Evolutionary conservation across 225 moss, liverwort and hornwort genomes (phyloP).

Genomic region (Straminergon stramineum): DNA sequence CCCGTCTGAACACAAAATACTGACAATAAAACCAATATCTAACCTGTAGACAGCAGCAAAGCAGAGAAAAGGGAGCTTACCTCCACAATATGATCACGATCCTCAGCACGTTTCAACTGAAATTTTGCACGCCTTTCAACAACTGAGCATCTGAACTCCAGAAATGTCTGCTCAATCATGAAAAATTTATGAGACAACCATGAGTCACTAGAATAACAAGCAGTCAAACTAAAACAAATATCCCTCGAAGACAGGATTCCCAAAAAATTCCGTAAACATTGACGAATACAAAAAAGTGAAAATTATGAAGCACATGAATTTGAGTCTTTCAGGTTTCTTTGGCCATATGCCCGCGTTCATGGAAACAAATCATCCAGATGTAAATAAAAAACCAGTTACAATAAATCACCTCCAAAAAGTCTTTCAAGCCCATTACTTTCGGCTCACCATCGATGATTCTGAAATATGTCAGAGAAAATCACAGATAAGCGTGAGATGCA

Average conservation of each 20-base stretch:
- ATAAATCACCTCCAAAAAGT: conserved; percentile 62
- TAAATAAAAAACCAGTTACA: background rate
- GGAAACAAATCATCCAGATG: background rate
- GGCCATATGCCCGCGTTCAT: background rate
- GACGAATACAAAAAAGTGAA: background rate
- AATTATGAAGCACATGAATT: background rate
- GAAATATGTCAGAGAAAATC: conserved; percentile 1
- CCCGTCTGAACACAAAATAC: background rate
- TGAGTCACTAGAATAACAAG: background rate
- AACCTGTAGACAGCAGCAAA: background rate
- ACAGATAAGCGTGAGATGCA: background rate
- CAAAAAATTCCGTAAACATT: background rate
- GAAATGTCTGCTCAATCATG: conserved; percentile 50
- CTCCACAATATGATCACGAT: conserved; percentile 79
- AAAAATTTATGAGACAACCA: background rate
- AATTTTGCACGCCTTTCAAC: conserved; percentile 81
- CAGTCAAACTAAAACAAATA: background rate
- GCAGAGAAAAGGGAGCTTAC: conserved; percentile 7
- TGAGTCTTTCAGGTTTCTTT: background rate
- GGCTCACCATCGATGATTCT: conserved; percentile 88
- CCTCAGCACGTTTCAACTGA: conserved; percentile 74
- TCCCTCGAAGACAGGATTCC: background rate
- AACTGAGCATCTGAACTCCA: conserved; percentile 79
- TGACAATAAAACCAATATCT: background rate
- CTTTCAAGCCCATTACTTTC: conserved; percentile 71